These are phyloP conservation scores for Nothomitra cinnamomea DNA, from an alignment of 2,329 filamentous ascomycete species.

Conservation along the genomic window DNA sequence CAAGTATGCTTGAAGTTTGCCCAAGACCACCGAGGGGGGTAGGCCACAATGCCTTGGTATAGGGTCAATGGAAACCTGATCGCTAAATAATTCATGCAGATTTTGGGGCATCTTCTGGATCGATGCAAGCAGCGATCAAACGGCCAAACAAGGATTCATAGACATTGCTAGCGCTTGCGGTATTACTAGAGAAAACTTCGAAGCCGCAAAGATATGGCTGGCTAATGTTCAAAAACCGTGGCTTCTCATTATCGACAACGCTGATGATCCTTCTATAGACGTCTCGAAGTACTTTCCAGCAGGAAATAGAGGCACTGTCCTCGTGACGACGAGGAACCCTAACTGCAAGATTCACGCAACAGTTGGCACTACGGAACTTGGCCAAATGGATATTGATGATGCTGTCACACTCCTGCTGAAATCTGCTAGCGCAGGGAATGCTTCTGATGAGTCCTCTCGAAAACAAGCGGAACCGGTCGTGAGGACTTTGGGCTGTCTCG, in stretches of 20 bases:
- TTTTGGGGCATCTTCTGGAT: too few relatives aligned
- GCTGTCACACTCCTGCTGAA: slow-evolving; percentile 17
- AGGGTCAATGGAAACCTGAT: not conserved
- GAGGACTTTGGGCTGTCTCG: slow-evolving; percentile 13
- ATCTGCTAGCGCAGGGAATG: slow-evolving; percentile 2
- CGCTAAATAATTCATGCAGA: slow-evolving; percentile 16
- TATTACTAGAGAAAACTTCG: slow-evolving; percentile 9
- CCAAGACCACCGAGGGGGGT: slow-evolving; percentile 1
- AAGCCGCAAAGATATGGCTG: slow-evolving; percentile 15
- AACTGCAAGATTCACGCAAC: slow-evolving; percentile 17
- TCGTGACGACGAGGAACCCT: slow-evolving; percentile 24
- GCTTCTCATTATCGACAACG: too few relatives aligned
- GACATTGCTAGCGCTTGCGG: slow-evolving; percentile 15
- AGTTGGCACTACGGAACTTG: slow-evolving; percentile 14
- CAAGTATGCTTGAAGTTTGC: slow-evolving; percentile 8
- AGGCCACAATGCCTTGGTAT: not conserved
- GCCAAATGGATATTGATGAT: slow-evolving; percentile 15
- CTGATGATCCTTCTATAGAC: slow-evolving; percentile 19
- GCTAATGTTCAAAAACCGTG: slow-evolving; percentile 13
- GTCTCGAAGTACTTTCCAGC: slow-evolving; percentile 18
- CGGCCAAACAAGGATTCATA: slow-evolving; percentile 14
- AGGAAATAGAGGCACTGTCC: slow-evolving; percentile 19
- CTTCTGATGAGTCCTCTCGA: not conserved
- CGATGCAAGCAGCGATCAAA: too few relatives aligned
- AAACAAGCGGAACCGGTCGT: slow-evolving; percentile 7